Evolutionary conservation across 1,139 yeast genomes (phyloP).

Genomic region (Scheffersomyces insectosa): DNA sequence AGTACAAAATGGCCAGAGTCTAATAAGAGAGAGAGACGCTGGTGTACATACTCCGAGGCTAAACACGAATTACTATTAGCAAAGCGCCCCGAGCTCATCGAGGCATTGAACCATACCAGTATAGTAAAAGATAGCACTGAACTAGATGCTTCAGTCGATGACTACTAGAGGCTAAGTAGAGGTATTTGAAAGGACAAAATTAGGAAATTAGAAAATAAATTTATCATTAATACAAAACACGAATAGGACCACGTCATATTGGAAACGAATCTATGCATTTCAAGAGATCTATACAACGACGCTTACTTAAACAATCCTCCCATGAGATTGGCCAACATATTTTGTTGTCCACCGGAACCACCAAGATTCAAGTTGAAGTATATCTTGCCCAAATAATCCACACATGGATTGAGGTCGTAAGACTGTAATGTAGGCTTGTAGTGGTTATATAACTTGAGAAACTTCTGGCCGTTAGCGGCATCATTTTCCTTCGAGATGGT

Average conservation of each 20-base stretch:
- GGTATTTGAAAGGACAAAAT: not conserved
- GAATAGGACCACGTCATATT: no score
- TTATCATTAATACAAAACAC: not conserved
- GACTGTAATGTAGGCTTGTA: slow-evolving; percentile 32
- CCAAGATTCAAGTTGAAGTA: slow-evolving; percentile 46
- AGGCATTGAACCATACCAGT: slow-evolving; percentile 60
- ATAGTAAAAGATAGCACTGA: slow-evolving; percentile 34
- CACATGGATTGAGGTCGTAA: slow-evolving; percentile 37
- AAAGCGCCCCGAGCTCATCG: slow-evolving; percentile 67
- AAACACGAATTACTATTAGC: slow-evolving; percentile 58
- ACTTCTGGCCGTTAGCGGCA: slow-evolving; percentile 38
- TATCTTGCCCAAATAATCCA: slow-evolving; percentile 50
- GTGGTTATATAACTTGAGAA: slow-evolving; percentile 52
- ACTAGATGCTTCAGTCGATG: slow-evolving; percentile 3
- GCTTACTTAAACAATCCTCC: slow-evolving; percentile 62
- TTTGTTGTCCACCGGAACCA: slow-evolving; percentile 57
- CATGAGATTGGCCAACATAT: slow-evolving; percentile 83
- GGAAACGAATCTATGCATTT: no score
- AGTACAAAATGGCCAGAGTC: slow-evolving; percentile 76
- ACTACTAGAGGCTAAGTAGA: slow-evolving; percentile 1
- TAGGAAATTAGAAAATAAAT: not conserved
- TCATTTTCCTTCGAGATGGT: slow-evolving; percentile 60
- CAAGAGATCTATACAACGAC: not conserved
- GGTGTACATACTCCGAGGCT: slow-evolving; percentile 80
- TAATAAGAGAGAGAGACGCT: slow-evolving; percentile 57